A percentile compares a stretch with the other conserved stretches of the same genome.
phyloP scores from a whole-genome alignment of 2,329 filamentous ascomycete genomes.

The Trichoderma simmonsii region DNA sequence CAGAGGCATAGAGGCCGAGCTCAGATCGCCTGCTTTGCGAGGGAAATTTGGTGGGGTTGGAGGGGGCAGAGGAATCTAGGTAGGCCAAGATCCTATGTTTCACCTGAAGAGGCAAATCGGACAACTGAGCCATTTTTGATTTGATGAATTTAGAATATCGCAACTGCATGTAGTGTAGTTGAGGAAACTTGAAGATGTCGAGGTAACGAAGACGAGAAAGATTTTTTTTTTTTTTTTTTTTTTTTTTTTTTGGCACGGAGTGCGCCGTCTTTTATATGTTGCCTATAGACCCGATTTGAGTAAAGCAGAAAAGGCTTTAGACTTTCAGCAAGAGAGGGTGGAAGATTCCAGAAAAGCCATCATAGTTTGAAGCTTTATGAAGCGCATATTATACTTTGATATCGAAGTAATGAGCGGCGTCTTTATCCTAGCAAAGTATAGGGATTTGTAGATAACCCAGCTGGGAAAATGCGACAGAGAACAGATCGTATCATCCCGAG shows the following conservation, averaged over 20 bases:
- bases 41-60: neutral
- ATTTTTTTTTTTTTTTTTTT: neutral
- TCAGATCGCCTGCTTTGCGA: neutral
- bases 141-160: neutral
- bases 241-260: neutral
- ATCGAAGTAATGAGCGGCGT: too few relatives aligned
- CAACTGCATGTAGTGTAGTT: neutral
- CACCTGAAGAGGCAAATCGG: neutral
- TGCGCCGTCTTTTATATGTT: neutral
- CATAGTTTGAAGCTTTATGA: neutral
- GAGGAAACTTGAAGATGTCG: neutral
- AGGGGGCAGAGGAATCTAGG: neutral
- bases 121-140: neutral
- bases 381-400: neutral
- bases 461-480: too few relatives aligned
- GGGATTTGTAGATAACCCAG: too few relatives aligned
- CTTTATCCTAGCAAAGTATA: neutral
- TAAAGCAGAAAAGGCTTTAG: neutral
- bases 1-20: neutral
- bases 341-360: neutral
- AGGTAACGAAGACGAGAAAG: neutral
- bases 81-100: neutral
- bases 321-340: neutral
- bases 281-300: neutral
- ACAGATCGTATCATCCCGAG: too few relatives aligned